phyloP scores from a whole-genome alignment of 2,329 filamentous ascomycete species.

The Fulvia fulva region DNA sequence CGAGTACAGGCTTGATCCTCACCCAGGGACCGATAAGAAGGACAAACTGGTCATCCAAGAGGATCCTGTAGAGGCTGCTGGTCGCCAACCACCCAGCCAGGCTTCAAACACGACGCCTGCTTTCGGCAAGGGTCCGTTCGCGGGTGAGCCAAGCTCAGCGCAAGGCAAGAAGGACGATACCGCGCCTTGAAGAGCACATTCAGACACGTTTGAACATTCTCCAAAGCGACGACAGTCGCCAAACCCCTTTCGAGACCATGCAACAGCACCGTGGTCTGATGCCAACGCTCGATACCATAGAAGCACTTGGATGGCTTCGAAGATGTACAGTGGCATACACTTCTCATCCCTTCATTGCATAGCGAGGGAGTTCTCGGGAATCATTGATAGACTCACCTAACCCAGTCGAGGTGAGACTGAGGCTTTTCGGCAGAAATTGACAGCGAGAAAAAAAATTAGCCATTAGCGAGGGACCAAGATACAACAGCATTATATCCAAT shows the following conservation, averaged over 20 bases:
- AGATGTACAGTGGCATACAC: background rate
- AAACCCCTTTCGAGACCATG: background rate
- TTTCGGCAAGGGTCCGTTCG: constrained; percentile 42
- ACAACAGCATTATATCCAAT: background rate
- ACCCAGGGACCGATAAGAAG: constrained; percentile 47
- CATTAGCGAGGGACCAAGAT: background rate
- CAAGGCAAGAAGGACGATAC: constrained; percentile 27
- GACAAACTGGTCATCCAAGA: constrained; percentile 46
- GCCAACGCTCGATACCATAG: background rate
- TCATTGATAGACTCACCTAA: background rate
- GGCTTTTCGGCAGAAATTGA: background rate
- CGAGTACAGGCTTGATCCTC: constrained; percentile 43
- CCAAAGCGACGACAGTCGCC: background rate
- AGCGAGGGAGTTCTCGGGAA: background rate
- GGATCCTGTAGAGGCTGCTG: constrained; percentile 35
- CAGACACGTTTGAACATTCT: background rate
- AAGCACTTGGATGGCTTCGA: background rate
- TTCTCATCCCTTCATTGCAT: background rate
- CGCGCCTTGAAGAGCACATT: constrained; percentile 28
- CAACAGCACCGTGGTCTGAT: background rate
- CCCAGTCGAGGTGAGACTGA: background rate
- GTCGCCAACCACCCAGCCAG: constrained; percentile 41
- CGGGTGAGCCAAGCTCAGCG: constrained; percentile 36
- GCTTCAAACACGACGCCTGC: constrained; percentile 42
- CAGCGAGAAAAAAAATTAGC: background rate